Base-by-base conservation (phyloP, 2,329 filamentous ascomycete genomes). In the Massarina eburnea region DNA sequence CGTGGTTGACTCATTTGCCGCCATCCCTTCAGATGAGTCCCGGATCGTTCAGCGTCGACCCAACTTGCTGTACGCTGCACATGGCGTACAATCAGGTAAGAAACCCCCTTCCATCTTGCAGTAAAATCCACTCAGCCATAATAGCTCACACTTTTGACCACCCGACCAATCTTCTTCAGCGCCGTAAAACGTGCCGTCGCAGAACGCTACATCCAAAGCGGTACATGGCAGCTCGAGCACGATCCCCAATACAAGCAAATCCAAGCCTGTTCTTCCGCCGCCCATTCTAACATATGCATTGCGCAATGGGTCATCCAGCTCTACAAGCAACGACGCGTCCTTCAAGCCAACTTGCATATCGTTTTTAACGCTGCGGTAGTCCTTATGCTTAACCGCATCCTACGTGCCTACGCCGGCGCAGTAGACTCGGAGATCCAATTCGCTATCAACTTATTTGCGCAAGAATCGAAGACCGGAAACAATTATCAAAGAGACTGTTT, bases 291-390 rank as follows among this genome's bases (percentile, higher is more conserved):
- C n/a, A 32, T 64, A 18, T 17, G 48, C 6, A 35, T 61, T 1
- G 58, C 61, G 20, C 51, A 51, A 22, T 41, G 45, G 40, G 24
- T 48, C 3, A 34, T 30, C 20, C 46, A 49, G 14, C 29, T 55
- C 1, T 40, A 48, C 20, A 44, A 40, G 12, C 44, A 42, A 3
- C 52, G 51, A 26, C 55, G 52, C 21, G 43, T 61, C 24, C 42
- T 62, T 3, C 58, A 60, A 38, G 52, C 58, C 20, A 54, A 54
- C 14, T 33, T 64, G n/a, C 61, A 64, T 26, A 61, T 59, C 29
- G 48, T 62, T 3, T 64, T 64, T 39, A 62, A 62, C 38, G 59
- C 59, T 18, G 50, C 56, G n/a, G 56, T 64, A 15, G 46, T 62
- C 27, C 43, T 62, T 20, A 48, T 64, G 21, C 46, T 64, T 18